Evolutionary conservation across 768 basidiomycete genomes (phyloP), one percentile per base, ranked within the genome.

Genomic region (Pisolithus orientalis): DNA sequence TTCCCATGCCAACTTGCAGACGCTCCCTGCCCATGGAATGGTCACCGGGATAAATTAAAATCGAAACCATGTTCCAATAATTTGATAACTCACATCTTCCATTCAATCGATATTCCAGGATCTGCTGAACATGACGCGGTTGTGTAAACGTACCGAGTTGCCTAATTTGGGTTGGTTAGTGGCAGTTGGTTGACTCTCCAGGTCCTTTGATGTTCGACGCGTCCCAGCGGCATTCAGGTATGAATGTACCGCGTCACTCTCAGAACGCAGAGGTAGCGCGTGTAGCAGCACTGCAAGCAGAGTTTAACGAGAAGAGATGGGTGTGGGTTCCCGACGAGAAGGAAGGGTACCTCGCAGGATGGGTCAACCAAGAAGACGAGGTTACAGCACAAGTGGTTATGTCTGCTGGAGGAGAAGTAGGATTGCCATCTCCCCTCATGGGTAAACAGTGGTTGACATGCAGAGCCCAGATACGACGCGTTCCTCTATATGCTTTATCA

Each of bases 281-380:
- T 50, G 85, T 84, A 16, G 91, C 92, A 21, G 93, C 91, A 17
- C 80, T 86, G n/a, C 90, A 94, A 65, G 91, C 92, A 9, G 92
- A 94, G 69, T 95, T 94, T 70, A 94, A 93, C 66, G 92, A 93
- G 78, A 96, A 94, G 85, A 90, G 86, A 74, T 95, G 94, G 90
- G 93, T 97, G 6, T 98, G 95, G 95, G 87, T 94, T 25, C 92
- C 93, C 2, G 94, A 98, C 68, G 81, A 86, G 53, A 83, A 80
- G 65, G 88, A 94, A 58, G 95, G 95, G 0, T 98, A 97, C 69
- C 80, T 95, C 45, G 87, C 93, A 43, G 94, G 93, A 52, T 95
- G 91, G 91, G 88, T 97, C 25, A 80, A 90, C 53, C 83, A 80
- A 57, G 93, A 94, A 65, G 85, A 92, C 49, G 85, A 84, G 27